phyloP scores from a whole-genome alignment of 352 stramenopile species.

The Pythium aphanidermatum region DNA sequence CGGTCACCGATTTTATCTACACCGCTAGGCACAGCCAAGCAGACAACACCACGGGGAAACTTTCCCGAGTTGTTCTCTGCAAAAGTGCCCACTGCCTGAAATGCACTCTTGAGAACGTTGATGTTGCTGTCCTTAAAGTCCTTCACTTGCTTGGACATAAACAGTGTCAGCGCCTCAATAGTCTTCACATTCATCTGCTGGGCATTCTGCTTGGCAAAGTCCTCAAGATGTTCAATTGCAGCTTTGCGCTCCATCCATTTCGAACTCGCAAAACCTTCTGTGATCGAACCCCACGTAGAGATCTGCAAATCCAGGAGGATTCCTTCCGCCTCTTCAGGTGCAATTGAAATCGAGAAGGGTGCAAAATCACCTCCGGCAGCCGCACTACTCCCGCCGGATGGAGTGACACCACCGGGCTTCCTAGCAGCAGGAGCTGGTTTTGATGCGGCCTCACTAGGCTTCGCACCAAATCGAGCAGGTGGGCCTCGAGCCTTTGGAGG shows the following conservation, averaged over 20 bases:
- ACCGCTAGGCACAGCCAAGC: slow-evolving; percentile 51
- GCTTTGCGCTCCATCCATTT: slow-evolving; percentile 84
- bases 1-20: slow-evolving; percentile 81
- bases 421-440: slow-evolving; percentile 17
- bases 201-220: slow-evolving; percentile 43
- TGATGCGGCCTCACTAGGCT: slow-evolving; percentile 16
- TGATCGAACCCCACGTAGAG: slow-evolving; percentile 45
- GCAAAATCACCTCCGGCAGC: slow-evolving; percentile 45
- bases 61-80: slow-evolving; percentile 48
- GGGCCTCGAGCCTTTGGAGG: slow-evolving; percentile 32
- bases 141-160: slow-evolving; percentile 71
- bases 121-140: slow-evolving; percentile 89
- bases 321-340: slow-evolving; percentile 59
- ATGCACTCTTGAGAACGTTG: slow-evolving; percentile 82
- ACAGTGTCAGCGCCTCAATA: slow-evolving; percentile 74
- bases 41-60: slow-evolving; percentile 72
- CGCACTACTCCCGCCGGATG: neutral
- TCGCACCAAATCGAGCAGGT: slow-evolving; percentile 44
- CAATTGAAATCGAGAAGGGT: slow-evolving; percentile 53
- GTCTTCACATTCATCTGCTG: slow-evolving; percentile 46
- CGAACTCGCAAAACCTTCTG: slow-evolving; percentile 52
- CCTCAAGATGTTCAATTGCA: slow-evolving; percentile 66
- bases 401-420: slow-evolving; percentile 5
- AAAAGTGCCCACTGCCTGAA: slow-evolving; percentile 73
- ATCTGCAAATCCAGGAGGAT: slow-evolving; percentile 54